Percentiles rank a stretch among this genome's conserved stretches.
Conservation (phyloP, 306 rosid species). For the Sesbania bispinosa region DNA sequence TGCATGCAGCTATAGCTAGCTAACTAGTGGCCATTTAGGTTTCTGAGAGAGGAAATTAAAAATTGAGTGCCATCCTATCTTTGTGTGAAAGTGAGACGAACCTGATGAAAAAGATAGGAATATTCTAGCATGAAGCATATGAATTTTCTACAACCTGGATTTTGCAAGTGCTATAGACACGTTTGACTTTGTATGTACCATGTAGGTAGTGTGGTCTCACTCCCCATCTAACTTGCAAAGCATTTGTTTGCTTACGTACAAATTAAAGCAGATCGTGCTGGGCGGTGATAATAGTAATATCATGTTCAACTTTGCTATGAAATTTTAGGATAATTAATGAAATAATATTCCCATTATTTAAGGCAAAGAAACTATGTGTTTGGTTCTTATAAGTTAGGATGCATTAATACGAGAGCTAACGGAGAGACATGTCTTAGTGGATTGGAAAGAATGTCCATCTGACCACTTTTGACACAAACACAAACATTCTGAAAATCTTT, state of each 20-base stretch:
- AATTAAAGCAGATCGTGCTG: constrained; percentile 3
- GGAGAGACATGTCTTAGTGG: too few relatives aligned
- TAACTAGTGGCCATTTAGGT: constrained; percentile 29
- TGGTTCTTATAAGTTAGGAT: too few relatives aligned
- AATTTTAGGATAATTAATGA: not conserved
- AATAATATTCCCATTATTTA: too few relatives aligned
- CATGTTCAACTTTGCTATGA: not conserved
- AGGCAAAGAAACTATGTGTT: too few relatives aligned
- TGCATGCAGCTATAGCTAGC: constrained; percentile 41
- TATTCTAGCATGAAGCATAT: constrained; percentile 10
- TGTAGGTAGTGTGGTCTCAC: constrained; percentile 8
- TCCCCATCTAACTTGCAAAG: not conserved
- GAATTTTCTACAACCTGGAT: constrained; percentile 14
- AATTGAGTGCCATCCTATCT: constrained; percentile 22
- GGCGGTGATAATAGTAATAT: not conserved
- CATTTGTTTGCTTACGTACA: not conserved
- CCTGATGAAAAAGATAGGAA: constrained; percentile 13
- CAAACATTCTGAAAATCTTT: too few relatives aligned
- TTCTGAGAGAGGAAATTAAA: not conserved
- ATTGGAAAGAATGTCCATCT: too few relatives aligned
- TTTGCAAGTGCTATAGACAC: constrained; percentile 32
- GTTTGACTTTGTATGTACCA: not conserved
- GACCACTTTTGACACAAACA: too few relatives aligned
- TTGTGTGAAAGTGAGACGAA: constrained; percentile 26
- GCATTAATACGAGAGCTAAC: too few relatives aligned